Evolutionary conservation across 1,284 basidiomycete species (phyloP).

Genomic region (Mrakiaceae sp.): DNA sequence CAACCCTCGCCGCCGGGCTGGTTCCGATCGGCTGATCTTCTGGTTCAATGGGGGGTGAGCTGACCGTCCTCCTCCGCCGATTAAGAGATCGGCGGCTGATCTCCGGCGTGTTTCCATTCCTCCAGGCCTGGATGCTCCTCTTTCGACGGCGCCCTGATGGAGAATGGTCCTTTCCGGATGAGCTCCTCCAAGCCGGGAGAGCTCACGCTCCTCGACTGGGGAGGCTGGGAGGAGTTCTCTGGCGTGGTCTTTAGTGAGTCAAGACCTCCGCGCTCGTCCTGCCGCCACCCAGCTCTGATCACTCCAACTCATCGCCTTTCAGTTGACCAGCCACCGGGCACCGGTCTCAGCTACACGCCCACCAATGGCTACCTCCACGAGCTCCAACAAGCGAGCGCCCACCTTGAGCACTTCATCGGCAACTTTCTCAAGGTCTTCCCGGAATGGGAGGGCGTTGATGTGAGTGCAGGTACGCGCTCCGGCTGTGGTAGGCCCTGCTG

Average conservation of each 20-base stretch:
- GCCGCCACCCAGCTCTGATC: background rate
- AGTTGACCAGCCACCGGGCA: conserved; percentile 97
- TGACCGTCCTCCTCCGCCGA: background rate
- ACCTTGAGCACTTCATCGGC: conserved; percentile 70
- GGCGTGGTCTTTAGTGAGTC: conserved; percentile 79
- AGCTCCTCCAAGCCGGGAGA: conserved; percentile 41
- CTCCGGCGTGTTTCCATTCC: background rate
- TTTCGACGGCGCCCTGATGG: conserved; percentile 97
- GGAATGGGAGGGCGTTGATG: conserved; percentile 70
- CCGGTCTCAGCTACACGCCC: conserved; percentile 80
- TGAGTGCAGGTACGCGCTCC: conserved; percentile 37
- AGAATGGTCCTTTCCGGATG: conserved; percentile 81
- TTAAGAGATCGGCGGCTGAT: background rate
- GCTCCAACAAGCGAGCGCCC: conserved; percentile 54
- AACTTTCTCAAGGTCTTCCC: conserved; percentile 89
- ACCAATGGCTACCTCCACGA: conserved; percentile 77
- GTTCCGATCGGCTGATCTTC: conserved; percentile 78
- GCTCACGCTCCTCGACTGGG: conserved; percentile 57
- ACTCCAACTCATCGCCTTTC: background rate
- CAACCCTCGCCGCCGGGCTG: conserved; percentile 73
- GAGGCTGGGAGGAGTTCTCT: conserved; percentile 98
- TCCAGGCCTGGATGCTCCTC: conserved; percentile 83
- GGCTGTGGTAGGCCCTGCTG: background rate
- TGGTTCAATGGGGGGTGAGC: conserved; percentile 70
- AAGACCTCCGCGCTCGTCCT: background rate